Base-by-base conservation (phyloP, 345 rosid species). In the Salix brachista region DNA sequence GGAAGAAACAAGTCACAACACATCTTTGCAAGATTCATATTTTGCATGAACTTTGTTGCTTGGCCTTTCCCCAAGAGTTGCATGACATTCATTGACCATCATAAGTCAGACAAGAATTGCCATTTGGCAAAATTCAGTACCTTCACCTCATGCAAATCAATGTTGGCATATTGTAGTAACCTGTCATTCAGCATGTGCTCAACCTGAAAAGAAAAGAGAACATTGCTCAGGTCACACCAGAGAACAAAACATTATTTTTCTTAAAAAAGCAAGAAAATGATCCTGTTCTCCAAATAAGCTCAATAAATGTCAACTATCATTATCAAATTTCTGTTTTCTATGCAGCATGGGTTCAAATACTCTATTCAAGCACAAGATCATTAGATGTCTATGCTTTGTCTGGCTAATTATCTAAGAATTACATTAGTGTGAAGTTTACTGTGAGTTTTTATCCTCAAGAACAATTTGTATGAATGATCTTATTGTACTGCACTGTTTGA, bases 131-230 rank as follows among this genome's bases (percentile, higher is more conserved):
- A 44, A 19, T 42, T 41, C 46, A 56, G 70, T 96, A 91, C 99
- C 99, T 96, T 96, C 84, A 94, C 97, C 56, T 96, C 98, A 52
- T 71, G 97, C 83, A 93, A 81, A 84, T 96, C 99, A 79, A 83
- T 81, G 83, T 94, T 90, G 84, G 89, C 93, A 88, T 90, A 96
- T 19, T 94, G 97, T 75, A 91, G 82, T 68, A 96, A 85, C 86
- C 97, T 92, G 84, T 96, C 99, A 87, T 92, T 96, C 70, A 96
- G 85, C 90, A 91, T 90, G 42, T 91, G 91, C 89, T 96, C 97
- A 78, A 96, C 99, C 98, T 96, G 88, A 77, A 79, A 80, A 56
- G 73, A 73, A 72, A 65, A 80, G 73, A 65, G 37, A 70, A 9
- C 21, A 6, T 4, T n/a, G 28, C 64, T 23, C 26, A 58, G 16